A percentile compares a stretch with the other conserved stretches of the same genome.
phyloP scores from a whole-genome alignment of 2,329 filamentous ascomycete genomes.

The Phialophora verrucosa region DNA sequence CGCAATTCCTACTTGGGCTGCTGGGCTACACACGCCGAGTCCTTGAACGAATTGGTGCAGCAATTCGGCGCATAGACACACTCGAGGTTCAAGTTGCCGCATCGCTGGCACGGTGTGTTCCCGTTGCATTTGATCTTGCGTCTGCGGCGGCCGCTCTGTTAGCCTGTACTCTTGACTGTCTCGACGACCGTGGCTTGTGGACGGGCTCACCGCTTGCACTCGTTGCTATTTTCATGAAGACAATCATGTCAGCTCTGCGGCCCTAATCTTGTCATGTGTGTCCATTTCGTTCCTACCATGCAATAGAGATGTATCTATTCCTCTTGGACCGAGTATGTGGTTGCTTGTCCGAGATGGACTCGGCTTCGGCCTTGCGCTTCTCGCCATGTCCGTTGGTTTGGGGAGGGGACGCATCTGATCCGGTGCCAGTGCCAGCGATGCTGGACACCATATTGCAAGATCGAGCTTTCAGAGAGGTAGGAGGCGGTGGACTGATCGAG shows the following conservation, averaged over 20 bases:
- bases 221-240: constrained; percentile 55
- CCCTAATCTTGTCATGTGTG: not conserved
- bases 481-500: constrained; percentile 22
- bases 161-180: not conserved
- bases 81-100: constrained; percentile 67
- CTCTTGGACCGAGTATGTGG: constrained; percentile 61
- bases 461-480: not conserved
- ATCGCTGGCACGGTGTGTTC: constrained; percentile 68
- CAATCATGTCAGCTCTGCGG: constrained; percentile 22
- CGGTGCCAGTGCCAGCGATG: constrained; percentile 17
- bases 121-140: constrained; percentile 72
- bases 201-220: constrained; percentile 59
- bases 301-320: constrained; percentile 71
- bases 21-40: constrained; percentile 67
- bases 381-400: constrained; percentile 30
- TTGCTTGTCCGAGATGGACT: constrained; percentile 26
- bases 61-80: constrained; percentile 71
- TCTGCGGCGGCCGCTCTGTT: constrained; percentile 1
- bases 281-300: constrained; percentile 56
- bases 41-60: constrained; percentile 80
- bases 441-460: constrained; percentile 28
- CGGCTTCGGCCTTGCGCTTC: constrained; percentile 36
- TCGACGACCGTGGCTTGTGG: not conserved
- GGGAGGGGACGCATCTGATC: constrained; percentile 34
- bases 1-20: not conserved